These are phyloP conservation scores for Rosa rugosa DNA, from an alignment of 306 rosid genomes.

Conservation along the genomic window DNA sequence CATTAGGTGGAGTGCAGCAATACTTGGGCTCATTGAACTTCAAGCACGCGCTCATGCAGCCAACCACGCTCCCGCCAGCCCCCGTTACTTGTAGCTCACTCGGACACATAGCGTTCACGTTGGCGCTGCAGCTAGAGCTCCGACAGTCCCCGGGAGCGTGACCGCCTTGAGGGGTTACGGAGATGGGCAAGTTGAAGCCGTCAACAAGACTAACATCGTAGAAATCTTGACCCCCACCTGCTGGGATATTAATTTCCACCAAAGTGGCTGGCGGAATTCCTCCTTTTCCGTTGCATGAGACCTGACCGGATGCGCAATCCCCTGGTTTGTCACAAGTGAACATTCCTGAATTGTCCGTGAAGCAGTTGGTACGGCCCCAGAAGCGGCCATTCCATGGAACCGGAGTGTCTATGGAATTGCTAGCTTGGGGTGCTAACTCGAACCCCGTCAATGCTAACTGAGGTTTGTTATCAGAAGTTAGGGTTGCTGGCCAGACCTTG, in stretches of 20 bases:
- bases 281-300: constrained; percentile 11
- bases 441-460: constrained; percentile 51
- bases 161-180: constrained; percentile 15
- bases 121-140: not conserved
- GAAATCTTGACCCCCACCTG: constrained; percentile 16
- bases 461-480: constrained; percentile 41
- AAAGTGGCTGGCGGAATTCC: constrained; percentile 15
- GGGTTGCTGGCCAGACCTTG: constrained; percentile 62
- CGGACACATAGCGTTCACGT: constrained; percentile 23
- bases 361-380: constrained; percentile 56
- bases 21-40: constrained; percentile 15
- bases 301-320: constrained; percentile 23
- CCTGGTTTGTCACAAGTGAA: constrained; percentile 52
- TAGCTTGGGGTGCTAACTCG: constrained; percentile 25
- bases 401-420: constrained; percentile 23
- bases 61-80: constrained; percentile 22
- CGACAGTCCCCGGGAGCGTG: not conserved
- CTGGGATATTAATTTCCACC: constrained; percentile 8
- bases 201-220: constrained; percentile 34
- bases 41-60: constrained; percentile 37
- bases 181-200: constrained; percentile 12
- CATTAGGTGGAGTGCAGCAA: constrained; percentile 8
- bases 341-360: constrained; percentile 16
- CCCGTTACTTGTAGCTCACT: constrained; percentile 1
- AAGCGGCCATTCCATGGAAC: constrained; percentile 60